Percentiles rank a stretch among this genome's conserved stretches.
phyloP scores from a whole-genome alignment of 1,284 basidiomycete genomes.

The Puccinia novopanici region DNA sequence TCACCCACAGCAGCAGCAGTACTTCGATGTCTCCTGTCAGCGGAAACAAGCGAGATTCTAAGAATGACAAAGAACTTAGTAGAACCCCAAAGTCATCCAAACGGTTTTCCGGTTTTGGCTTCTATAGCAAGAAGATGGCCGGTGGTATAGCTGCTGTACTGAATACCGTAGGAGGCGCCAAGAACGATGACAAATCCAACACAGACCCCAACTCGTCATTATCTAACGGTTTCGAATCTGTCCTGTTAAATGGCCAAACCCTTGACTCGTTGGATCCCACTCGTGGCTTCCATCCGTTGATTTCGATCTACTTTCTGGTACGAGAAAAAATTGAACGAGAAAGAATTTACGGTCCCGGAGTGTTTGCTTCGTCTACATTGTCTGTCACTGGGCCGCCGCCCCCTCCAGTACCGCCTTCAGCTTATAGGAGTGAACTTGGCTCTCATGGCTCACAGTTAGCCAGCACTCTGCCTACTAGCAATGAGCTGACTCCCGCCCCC shows the following conservation, averaged over 20 bases:
- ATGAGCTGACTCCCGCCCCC: neutral
- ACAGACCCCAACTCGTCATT: conserved; percentile 38
- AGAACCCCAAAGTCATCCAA: conserved; percentile 57
- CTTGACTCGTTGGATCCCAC: conserved; percentile 71
- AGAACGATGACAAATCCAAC: conserved; percentile 57
- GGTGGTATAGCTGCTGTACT: conserved; percentile 57
- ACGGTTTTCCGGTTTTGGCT: conserved; percentile 88
- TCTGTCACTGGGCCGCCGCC: conserved; percentile 60
- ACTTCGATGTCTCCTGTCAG: conserved; percentile 49
- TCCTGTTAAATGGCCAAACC: conserved; percentile 51
- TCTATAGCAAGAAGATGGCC: conserved; percentile 80
- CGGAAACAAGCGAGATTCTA: conserved; percentile 25
- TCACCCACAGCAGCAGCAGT: conserved; percentile 51
- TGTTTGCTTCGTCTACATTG: conserved; percentile 88
- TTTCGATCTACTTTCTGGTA: conserved; percentile 95
- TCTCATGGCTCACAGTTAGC: conserved; percentile 18
- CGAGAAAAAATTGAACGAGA: conserved; percentile 93
- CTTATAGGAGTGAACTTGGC: conserved; percentile 52
- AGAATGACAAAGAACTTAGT: conserved; percentile 50
- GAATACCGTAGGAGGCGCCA: conserved; percentile 41
- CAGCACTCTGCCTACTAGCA: neutral
- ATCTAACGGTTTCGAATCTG: conserved; percentile 41
- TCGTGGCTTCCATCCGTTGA: conserved; percentile 85
- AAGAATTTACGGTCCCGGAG: conserved; percentile 84
- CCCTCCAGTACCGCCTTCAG: conserved; percentile 55